phyloP scores from a whole-genome alignment of 495 filamentous ascomycete genomes.

The Aspergillus wentii region DNA sequence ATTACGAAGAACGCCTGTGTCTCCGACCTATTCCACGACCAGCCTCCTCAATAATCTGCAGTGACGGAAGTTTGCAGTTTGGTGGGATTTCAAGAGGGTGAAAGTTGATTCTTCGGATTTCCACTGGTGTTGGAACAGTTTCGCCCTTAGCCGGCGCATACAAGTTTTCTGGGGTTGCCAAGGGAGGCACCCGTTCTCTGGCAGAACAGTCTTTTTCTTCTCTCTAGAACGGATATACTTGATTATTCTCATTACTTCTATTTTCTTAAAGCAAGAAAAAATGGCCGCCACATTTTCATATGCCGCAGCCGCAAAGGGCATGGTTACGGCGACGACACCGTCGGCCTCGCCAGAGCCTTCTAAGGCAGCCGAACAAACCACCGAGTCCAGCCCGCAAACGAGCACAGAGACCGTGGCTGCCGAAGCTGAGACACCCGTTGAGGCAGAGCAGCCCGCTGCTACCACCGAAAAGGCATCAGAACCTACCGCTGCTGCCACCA shows the following conservation, averaged over 20 bases:
- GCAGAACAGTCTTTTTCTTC: conserved; percentile 17
- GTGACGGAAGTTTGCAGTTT: conserved; percentile 23
- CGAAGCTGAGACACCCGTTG: conserved; percentile 20
- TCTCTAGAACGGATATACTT: conserved; percentile 14
- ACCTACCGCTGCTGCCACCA: conserved; percentile 21
- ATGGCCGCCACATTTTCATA: conserved; percentile 70
- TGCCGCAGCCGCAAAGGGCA: conserved; percentile 87
- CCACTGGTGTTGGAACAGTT: conserved; percentile 24
- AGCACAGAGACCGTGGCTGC: conserved; percentile 15
- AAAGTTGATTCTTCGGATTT: conserved; percentile 22
- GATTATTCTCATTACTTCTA: conserved; percentile 1
- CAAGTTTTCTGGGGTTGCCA: conserved; percentile 19
- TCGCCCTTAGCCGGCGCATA: conserved; percentile 17
- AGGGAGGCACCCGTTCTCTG: conserved; percentile 21
- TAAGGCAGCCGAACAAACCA: conserved; percentile 22
- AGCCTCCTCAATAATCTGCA: conserved; percentile 1
- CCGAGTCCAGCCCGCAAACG: conserved; percentile 7
- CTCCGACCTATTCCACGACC: conserved; percentile 2
- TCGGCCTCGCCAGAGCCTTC: conserved; percentile 30
- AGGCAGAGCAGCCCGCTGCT: conserved; percentile 22
- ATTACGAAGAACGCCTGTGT: conserved; percentile 2
- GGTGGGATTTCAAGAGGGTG: conserved; percentile 29
- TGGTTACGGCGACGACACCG: conserved; percentile 39
- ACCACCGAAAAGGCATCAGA: conserved; percentile 28
- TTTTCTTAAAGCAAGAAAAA: conserved; percentile 5